Evolutionary conservation across 345 rosid species (phyloP).

Genomic region (Trapa bicornis): DNA sequence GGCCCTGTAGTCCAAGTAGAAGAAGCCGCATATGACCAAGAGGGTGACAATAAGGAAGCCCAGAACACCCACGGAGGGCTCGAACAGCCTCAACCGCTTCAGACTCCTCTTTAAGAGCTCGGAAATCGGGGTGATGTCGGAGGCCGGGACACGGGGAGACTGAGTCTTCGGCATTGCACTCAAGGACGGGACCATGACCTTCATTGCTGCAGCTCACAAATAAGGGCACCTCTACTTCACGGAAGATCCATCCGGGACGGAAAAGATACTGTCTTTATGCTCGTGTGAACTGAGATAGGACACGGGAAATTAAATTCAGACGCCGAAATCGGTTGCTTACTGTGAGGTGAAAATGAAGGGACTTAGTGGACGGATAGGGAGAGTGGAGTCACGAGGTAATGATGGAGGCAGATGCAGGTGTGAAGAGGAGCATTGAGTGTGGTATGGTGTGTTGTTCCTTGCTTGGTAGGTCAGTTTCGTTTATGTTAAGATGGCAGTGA

Average conservation of each 20-base stretch:
- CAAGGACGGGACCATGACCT: not conserved
- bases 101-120: slow-evolving; percentile 36
- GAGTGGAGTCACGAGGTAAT: not conserved
- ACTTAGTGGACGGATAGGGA: not conserved
- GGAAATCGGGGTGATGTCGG: slow-evolving; percentile 11
- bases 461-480: slow-evolving; percentile 36
- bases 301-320: not conserved
- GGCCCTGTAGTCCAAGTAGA: slow-evolving; percentile 50
- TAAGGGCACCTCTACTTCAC: not conserved
- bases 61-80: slow-evolving; percentile 55
- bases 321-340: not conserved
- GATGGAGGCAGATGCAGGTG: not conserved
- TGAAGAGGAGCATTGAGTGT: not conserved
- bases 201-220: not conserved
- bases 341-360: not conserved
- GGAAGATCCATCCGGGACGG: not conserved
- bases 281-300: not conserved
- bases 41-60: slow-evolving; percentile 53
- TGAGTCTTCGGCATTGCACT: not conserved
- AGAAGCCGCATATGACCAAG: slow-evolving; percentile 47
- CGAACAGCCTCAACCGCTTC: slow-evolving; percentile 51
- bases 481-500: not conserved
- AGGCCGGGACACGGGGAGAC: not conserved
- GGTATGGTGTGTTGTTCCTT: slow-evolving; percentile 8
- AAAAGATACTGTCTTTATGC: not conserved